A percentile compares a stretch with the other conserved stretches of the same genome.
Conservation (phyloP, 306 rosid genomes). For the Nissolia schottii region DNA sequence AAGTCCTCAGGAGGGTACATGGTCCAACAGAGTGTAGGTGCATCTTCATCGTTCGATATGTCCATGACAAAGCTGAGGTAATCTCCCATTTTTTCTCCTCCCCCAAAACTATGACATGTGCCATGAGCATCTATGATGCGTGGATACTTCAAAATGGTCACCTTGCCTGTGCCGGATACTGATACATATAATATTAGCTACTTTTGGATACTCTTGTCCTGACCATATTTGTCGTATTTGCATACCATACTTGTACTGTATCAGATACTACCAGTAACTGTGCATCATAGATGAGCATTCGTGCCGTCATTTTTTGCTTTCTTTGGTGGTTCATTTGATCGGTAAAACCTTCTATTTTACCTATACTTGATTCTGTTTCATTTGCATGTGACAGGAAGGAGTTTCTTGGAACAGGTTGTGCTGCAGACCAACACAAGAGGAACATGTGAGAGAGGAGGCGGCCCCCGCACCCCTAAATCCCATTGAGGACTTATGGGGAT, state of each 20-base stretch:
- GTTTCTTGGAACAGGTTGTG: conserved; percentile 31
- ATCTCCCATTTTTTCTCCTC: not conserved
- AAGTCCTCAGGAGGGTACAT: conserved; percentile 29
- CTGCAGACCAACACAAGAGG: conserved; percentile 34
- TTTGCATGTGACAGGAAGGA: conserved; percentile 28
- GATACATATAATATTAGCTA: too few species aligned
- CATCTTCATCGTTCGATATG: conserved; percentile 51
- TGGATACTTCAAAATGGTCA: too few species aligned
- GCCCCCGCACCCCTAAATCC: not conserved
- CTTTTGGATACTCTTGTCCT: too few species aligned
- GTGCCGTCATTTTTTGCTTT: not conserved
- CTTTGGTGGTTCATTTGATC: not conserved
- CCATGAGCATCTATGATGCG: too few species aligned
- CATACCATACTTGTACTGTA: too few species aligned
- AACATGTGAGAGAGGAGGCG: not conserved
- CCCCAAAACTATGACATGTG: not conserved
- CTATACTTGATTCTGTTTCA: conserved; percentile 9
- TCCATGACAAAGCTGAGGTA: conserved; percentile 56
- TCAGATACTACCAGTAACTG: too few species aligned
- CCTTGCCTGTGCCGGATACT: too few species aligned
- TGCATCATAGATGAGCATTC: too few species aligned
- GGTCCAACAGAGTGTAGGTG: conserved; percentile 37
- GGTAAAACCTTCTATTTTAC: not conserved
- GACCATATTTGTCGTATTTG: too few species aligned
- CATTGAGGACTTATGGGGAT: conserved; percentile 43